Evolutionary conservation across 2,329 filamentous ascomycete species (phyloP).

Genomic region (Dactylellina haptotyla): DNA sequence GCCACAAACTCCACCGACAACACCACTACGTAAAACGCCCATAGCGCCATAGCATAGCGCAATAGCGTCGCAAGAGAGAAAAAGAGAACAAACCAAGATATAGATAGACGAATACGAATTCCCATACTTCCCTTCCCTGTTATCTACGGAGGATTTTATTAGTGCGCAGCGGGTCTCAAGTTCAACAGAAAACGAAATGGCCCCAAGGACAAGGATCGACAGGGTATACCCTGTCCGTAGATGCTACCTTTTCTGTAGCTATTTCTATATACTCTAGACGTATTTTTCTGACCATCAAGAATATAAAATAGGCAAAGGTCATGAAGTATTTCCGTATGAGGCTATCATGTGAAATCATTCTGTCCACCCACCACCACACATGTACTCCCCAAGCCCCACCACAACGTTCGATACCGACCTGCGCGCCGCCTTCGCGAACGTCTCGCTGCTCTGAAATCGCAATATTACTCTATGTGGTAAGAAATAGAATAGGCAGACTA

Average conservation of each 20-base stretch:
- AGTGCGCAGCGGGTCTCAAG: slow-evolving; percentile 13
- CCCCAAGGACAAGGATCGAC: slow-evolving; percentile 9
- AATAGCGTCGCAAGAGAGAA: background rate
- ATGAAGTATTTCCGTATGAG: slow-evolving; percentile 54
- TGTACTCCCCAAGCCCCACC: slow-evolving; percentile 7
- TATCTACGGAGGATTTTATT: slow-evolving; percentile 41
- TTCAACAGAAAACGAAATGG: background rate
- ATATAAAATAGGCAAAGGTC: slow-evolving; percentile 25
- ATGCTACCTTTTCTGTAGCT: slow-evolving; percentile 8
- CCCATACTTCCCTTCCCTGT: background rate
- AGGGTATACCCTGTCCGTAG: background rate
- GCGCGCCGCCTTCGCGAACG: background rate
- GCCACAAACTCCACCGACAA: slow-evolving; percentile 37
- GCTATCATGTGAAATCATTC: slow-evolving; percentile 52
- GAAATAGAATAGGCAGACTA: background rate
- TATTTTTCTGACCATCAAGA: background rate
- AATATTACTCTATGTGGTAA: slow-evolving; percentile 15
- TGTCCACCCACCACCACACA: background rate
- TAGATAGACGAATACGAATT: slow-evolving; percentile 24
- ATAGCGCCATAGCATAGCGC: slow-evolving; percentile 12
- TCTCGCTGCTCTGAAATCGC: background rate
- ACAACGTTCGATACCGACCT: background rate
- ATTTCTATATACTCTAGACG: background rate
- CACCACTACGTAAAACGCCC: slow-evolving; percentile 5
- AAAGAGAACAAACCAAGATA: slow-evolving; percentile 5